Base-by-base conservation (phyloP, 768 basidiomycete species). In the Rhodotorula babjevae region DNA sequence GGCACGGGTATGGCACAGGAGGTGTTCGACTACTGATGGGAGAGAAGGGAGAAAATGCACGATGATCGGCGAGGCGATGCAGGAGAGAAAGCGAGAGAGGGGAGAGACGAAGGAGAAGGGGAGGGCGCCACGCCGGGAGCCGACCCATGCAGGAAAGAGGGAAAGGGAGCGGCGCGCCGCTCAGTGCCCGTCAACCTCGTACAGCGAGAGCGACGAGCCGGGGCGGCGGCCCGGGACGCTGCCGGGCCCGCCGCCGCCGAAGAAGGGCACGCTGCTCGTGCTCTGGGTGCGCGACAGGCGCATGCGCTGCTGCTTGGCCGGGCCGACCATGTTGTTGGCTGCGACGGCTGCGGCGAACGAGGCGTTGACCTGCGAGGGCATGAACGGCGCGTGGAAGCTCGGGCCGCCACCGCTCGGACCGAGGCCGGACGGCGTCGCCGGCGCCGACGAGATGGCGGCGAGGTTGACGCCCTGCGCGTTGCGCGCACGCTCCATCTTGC, bases 401-500 rank as follows among this genome's bases (percentile, higher is more conserved):
- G 44, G 55, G 29, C 15, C 53, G 19, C 9, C 42, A 19, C 23
- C 23, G 27, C 27, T 8, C 25, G 47, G 36, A 23, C 61, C 61
- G 61, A 63, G 61, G 6, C 61, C 61, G 2, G 55, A 57, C 3
- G 64, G 64, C n/a, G 64, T 65, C 27, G 64, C 40, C 16, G 64
- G 64, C 14, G 64, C 64, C 21, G 53, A 56, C 53, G 61, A n/a
- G 47, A 62, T 46, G 29, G 60, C 42, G n/a, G 40, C 60, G n/a
- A 61, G 27, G 9, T 25, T 46, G 31, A 46, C 44, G 44, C 44
- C 46, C 47, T 46, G 47, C 2, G 61, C n/a, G 44, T 23, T 33
- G 14, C 65, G 63, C 31, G 63, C 59, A 59, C 53, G 59, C 29
- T 65, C 61, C 69, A 75, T 71, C 73, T 75, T 75, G 65, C 47